Conservation (phyloP, 257 asterid genomes). For the Nicotiana noctiflora region DNA sequence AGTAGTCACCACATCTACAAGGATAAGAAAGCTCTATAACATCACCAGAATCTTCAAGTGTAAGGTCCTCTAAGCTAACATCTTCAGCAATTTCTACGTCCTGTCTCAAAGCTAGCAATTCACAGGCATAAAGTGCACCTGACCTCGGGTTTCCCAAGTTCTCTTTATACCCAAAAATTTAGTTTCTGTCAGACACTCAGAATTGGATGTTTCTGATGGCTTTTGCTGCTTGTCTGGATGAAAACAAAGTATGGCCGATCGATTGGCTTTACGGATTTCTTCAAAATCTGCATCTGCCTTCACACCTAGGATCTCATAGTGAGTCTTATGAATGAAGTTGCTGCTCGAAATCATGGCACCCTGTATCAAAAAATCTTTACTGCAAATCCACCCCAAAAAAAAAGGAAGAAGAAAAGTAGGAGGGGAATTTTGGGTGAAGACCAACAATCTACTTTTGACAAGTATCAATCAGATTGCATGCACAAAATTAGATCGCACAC, state of each 20-base stretch:
- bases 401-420: neutral
- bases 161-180: conserved; percentile 46
- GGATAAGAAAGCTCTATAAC: conserved; percentile 35
- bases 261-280: conserved; percentile 52
- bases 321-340: conserved; percentile 33
- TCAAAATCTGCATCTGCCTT: conserved; percentile 61
- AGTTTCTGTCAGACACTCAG: conserved; percentile 2
- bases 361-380: neutral
- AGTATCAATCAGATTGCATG: too few species aligned
- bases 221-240: conserved; percentile 70
- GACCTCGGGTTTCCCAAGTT: conserved; percentile 55
- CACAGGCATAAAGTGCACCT: conserved; percentile 50
- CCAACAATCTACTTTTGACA: too few species aligned
- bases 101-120: conserved; percentile 42
- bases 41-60: conserved; percentile 41
- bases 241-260: conserved; percentile 46
- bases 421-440: neutral
- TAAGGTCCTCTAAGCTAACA: conserved; percentile 52
- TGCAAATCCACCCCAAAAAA: neutral
- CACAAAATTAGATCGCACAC: too few species aligned
- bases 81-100: conserved; percentile 46
- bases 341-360: conserved; percentile 32
- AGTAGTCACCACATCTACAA: conserved; percentile 75
- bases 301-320: conserved; percentile 58
- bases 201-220: conserved; percentile 21